Base-by-base conservation (phyloP, 441 rosid genomes). In the Daphne laureola region DNA sequence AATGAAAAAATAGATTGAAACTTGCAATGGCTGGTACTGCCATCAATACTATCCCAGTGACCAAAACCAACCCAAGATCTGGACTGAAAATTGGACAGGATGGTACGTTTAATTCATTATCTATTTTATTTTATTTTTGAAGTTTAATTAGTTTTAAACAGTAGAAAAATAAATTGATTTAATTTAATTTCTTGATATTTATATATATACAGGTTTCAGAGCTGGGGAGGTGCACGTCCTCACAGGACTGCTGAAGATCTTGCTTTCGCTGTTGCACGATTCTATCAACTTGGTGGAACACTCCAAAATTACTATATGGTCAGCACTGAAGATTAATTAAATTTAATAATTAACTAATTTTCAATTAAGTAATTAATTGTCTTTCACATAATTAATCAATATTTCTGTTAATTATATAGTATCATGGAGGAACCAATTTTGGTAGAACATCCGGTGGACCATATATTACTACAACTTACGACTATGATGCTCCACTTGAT, bases 341-440 rank as follows among this genome's bases (percentile, higher is more conserved):
- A 49, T 12, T 0, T n/a, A 41, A 4, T 21, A 2, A 13, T 7
- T 15, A 35, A 41, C 1, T 13, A 8, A 2, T 3, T 17, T 35
- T 0, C 13, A 17, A 4, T 8, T 17, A 0, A 12, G 11, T n/a
- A n/a, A n/a, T 31, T 9, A 36, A 16, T 1, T 1, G 31, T 21
- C 12, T 26, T 17, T 2, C 3, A 1, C 4, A 41, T 11, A 5
- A 5, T 36, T 13, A 12, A 43, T 23, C 1, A 18, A 3, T 50
- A 25, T 27, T 0, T 45, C 51, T 25, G 3, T 38, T 4, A 11
- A 26, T 55, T 0, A 48, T 16, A 23, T 4, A 90, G 97, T 87
- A 87, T 8, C 96, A 87, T 13, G 96, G 97, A 15, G 94, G 97
- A 0, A 90, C 96, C 35, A 87, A 87, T 40, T 90, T 82, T 66